These are phyloP conservation scores for Podospora pseudoanserina DNA, from an alignment of 495 filamentous ascomycete genomes.

Conservation along the genomic window DNA sequence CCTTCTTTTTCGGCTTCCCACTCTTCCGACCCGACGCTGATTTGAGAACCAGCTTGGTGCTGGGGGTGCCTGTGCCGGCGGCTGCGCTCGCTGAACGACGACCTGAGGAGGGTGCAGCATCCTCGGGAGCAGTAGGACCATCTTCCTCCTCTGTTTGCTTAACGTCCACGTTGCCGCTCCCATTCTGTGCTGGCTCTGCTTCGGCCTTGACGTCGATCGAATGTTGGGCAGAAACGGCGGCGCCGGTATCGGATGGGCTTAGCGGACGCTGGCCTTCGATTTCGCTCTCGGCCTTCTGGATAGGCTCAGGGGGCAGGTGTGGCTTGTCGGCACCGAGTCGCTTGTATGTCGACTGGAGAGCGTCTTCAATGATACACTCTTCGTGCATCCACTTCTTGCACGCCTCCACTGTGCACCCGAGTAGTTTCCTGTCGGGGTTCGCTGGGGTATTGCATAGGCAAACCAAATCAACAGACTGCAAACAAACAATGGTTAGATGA, in stretches of 20 bases:
- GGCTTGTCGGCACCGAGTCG: constrained; percentile 46
- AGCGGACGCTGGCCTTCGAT: constrained; percentile 39
- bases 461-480: constrained; percentile 53
- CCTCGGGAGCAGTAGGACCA: constrained; percentile 25
- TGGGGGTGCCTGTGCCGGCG: constrained; percentile 8
- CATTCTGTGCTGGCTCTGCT: constrained; percentile 21
- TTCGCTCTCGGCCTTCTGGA: constrained; percentile 36
- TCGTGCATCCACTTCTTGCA: constrained; percentile 66
- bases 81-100: constrained; percentile 19
- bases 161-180: constrained; percentile 32
- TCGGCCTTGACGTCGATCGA: constrained; percentile 49
- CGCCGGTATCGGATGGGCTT: constrained; percentile 43
- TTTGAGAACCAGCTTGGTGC: constrained; percentile 15
- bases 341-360: constrained; percentile 45
- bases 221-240: constrained; percentile 38
- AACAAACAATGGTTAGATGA: neutral
- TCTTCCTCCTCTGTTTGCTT: constrained; percentile 31
- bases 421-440: constrained; percentile 59
- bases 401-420: constrained; percentile 52
- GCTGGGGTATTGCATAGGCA: constrained; percentile 60
- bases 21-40: constrained; percentile 17
- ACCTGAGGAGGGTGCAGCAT: constrained; percentile 15
- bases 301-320: constrained; percentile 33
- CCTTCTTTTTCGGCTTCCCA: constrained; percentile 30
- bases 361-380: constrained; percentile 54